A percentile compares a stretch with the other conserved stretches of the same genome.
These are phyloP conservation scores for Chenopodium berlandieri DNA, from an alignment of 148 eudicot species.

Conservation along the genomic window DNA sequence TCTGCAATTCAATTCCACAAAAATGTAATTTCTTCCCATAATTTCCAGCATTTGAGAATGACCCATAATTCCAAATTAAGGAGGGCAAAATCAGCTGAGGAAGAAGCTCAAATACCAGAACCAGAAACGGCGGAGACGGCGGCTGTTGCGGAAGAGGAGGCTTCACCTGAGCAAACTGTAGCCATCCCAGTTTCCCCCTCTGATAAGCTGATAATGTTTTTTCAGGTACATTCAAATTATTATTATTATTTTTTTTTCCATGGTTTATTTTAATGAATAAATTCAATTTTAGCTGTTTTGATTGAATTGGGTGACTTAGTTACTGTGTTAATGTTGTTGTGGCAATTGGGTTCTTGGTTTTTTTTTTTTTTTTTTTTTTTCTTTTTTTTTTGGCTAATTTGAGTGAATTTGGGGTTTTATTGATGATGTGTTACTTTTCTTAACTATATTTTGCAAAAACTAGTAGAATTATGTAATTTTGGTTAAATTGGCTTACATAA, in stretches of 20 bases:
- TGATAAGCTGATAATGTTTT: slow-evolving; percentile 74
- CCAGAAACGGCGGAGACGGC: neutral
- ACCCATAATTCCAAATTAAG: slow-evolving; percentile 22
- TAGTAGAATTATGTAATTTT: neutral
- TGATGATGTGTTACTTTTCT: neutral
- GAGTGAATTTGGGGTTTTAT: neutral
- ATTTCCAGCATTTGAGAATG: slow-evolving; percentile 11
- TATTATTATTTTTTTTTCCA: too few species aligned
- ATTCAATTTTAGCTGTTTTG: neutral
- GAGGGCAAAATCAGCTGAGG: slow-evolving; percentile 40
- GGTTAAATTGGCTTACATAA: too few species aligned
- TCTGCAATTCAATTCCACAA: slow-evolving; percentile 19
- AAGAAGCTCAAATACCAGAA: slow-evolving; percentile 24
- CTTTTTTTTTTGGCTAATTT: neutral
- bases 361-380: neutral
- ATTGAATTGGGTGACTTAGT: neutral
- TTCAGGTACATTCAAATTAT: slow-evolving; percentile 46
- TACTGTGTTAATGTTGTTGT: neutral
- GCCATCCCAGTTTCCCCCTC: slow-evolving; percentile 85
- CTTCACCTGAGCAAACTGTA: slow-evolving; percentile 45
- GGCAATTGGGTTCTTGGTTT: neutral
- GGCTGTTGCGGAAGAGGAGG: slow-evolving; percentile 32
- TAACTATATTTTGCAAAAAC: neutral
- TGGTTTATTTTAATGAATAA: neutral
- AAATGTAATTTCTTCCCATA: slow-evolving; percentile 20